These are phyloP conservation scores for Lasiodiplodia gonubiensis DNA, from an alignment of 2,329 filamentous ascomycete genomes.

Conservation along the genomic window DNA sequence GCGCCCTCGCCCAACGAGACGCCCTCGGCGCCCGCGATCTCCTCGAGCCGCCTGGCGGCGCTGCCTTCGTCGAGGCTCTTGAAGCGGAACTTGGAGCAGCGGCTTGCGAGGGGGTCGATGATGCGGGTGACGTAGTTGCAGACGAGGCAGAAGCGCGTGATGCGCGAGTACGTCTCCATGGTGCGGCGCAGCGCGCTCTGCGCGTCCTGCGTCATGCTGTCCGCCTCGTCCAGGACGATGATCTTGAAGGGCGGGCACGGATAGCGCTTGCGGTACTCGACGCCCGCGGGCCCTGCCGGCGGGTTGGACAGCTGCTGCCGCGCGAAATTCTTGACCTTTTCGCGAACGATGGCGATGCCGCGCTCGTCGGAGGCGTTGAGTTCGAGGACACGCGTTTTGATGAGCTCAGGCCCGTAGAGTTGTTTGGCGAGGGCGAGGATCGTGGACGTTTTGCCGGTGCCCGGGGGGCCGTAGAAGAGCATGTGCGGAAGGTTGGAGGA, in stretches of 20 bases:
- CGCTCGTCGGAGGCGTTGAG: constrained; percentile 99
- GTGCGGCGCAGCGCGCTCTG: constrained; percentile 90
- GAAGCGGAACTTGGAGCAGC: constrained; percentile 97
- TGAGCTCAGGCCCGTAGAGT: constrained; percentile 92
- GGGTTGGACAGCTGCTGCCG: constrained; percentile 90
- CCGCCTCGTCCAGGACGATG: constrained; percentile 96
- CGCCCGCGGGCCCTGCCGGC: constrained; percentile 67
- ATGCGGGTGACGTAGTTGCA: constrained; percentile 99
- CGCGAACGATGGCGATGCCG: constrained; percentile 93
- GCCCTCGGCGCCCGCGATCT: constrained; percentile 81
- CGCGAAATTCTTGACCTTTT: constrained; percentile 98
- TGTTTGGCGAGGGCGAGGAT: constrained; percentile 97
- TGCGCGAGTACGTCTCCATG: constrained; percentile 97
- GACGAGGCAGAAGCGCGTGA: constrained; percentile 95
- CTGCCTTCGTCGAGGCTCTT: constrained; percentile 91
- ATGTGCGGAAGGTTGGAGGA: constrained; percentile 98
- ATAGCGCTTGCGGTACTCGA: constrained; percentile 68
- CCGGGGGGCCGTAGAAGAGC: constrained; percentile 98
- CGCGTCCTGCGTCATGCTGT: constrained; percentile 98
- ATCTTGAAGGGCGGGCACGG: constrained; percentile 99
- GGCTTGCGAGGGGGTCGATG: constrained; percentile 90
- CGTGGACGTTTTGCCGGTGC: constrained; percentile 97
- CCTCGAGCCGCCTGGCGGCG: constrained; percentile 75
- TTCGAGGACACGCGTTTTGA: constrained; percentile 94
- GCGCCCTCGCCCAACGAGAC: constrained; percentile 79